phyloP scores from a whole-genome alignment of 2,329 filamentous ascomycete species.

The Exophiala sp. region DNA sequence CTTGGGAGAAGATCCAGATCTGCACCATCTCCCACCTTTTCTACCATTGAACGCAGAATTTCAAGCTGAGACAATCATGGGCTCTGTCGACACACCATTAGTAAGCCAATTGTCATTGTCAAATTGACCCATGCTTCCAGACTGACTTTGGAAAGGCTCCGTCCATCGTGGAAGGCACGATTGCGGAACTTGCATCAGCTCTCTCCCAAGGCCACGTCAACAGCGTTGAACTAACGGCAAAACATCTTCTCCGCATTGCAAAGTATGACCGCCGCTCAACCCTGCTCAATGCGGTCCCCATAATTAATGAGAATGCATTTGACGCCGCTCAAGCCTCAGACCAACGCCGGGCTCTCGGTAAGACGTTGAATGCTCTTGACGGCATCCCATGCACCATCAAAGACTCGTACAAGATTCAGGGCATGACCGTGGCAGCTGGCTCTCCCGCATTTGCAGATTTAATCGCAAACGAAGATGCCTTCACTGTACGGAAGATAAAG shows the following conservation, averaged over 20 bases:
- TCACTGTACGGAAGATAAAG: constrained; percentile 25
- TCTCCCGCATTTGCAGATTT: constrained; percentile 54
- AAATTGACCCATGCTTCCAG: too few species aligned
- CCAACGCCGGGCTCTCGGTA: constrained; percentile 39
- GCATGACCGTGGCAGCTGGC: constrained; percentile 52
- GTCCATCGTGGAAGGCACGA: constrained; percentile 42
- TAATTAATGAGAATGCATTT: constrained; percentile 47
- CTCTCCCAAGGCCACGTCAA: constrained; percentile 40
- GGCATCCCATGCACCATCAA: constrained; percentile 58
- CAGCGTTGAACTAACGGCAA: constrained; percentile 44
- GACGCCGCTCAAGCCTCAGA: constrained; percentile 48
- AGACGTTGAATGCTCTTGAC: constrained; percentile 43
- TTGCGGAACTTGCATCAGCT: constrained; percentile 39
- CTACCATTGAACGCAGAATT: too few species aligned
- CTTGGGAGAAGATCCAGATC: too few species aligned
- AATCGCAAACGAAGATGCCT: constrained; percentile 39
- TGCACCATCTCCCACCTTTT: too few species aligned
- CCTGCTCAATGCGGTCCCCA: constrained; percentile 47
- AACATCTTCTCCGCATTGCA: constrained; percentile 47
- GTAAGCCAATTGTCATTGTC: too few species aligned
- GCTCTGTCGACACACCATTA: too few species aligned
- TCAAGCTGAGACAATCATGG: too few species aligned
- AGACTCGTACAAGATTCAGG: constrained; percentile 53
- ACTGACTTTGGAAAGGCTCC: background rate
- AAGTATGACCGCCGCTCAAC: constrained; percentile 42